These are phyloP conservation scores for Usnea hakonensis DNA, from an alignment of 495 filamentous ascomycete genomes.

Conservation along the genomic window DNA sequence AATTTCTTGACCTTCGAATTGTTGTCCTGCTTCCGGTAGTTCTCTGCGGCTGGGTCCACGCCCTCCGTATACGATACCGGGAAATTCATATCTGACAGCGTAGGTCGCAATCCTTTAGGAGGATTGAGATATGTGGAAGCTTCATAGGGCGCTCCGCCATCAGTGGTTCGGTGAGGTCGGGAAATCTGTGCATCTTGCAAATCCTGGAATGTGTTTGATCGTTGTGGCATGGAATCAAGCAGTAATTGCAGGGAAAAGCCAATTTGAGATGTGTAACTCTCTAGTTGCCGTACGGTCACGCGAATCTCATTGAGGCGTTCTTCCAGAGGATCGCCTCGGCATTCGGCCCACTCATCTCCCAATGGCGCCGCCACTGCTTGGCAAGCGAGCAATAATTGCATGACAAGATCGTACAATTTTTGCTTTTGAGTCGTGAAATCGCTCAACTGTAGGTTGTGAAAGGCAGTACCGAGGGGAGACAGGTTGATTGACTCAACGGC, in stretches of 20 bases:
- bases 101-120: slow-evolving; percentile 37
- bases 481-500: slow-evolving; percentile 84
- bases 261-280: slow-evolving; percentile 78
- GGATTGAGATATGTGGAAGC: slow-evolving; percentile 40
- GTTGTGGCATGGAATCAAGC: slow-evolving; percentile 63
- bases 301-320: slow-evolving; percentile 74
- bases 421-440: slow-evolving; percentile 91
- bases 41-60: slow-evolving; percentile 49
- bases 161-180: slow-evolving; percentile 15
- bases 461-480: slow-evolving; percentile 54
- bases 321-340: slow-evolving; percentile 86
- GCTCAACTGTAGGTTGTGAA: slow-evolving; percentile 75
- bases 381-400: slow-evolving; percentile 77
- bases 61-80: slow-evolving; percentile 62
- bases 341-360: slow-evolving; percentile 89
- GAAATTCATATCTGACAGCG: slow-evolving; percentile 61
- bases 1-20: slow-evolving; percentile 80
- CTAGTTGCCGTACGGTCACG: slow-evolving; percentile 66
- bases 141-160: slow-evolving; percentile 23
- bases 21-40: slow-evolving; percentile 52
- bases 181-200: slow-evolving; percentile 9
- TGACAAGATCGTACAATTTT: slow-evolving; percentile 81
- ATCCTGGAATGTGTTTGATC: slow-evolving; percentile 19
- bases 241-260: slow-evolving; percentile 81
- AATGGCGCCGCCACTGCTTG: slow-evolving; percentile 83